Evolutionary conservation across 1,139 yeast species (phyloP), one percentile per base, ranked within the genome.

Genomic region (Geotrichum carabidarum): DNA sequence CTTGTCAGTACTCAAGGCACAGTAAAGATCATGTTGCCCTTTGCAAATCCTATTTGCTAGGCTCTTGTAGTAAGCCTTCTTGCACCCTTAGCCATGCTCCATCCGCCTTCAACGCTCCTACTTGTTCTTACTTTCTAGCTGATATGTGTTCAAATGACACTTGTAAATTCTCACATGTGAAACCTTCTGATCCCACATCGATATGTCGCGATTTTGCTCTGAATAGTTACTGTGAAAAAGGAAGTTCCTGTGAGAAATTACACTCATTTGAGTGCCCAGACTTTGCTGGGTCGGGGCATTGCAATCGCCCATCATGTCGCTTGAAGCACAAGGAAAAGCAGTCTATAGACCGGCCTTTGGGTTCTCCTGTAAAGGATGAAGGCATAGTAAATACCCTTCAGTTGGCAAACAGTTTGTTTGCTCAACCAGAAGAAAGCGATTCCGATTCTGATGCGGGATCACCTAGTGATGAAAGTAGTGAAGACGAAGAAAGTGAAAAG

Each of bases 231-330:
- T 86, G 95, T 68, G 78, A 73, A 32, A 67, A 79, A 40, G 95
- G 95, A 0, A 65, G 69, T 22, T 62, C 66, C 40, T 86, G 95
- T 66, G 74, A 77, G 5, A 76, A 79, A 55, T 68, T 78, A 43
- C 95, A 86, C 67, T 70, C 73, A 9, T 77, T 74, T 62, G 80
- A 79, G 56, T 86, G 95, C 67, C 94, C 95, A 0, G 93, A 86
- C 64, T 81, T 76, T 61, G 84, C 80, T 59, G 82, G 80, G 58
- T 72, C 73, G 18, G 86, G 86, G 12, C 64, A 62, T 18, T 86
- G 95, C 68, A 74, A 79, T 0, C 68, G 79, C 56, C 78, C 79
- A 0, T 68, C 63, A 27, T 84, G 90, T 63, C 67, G 71, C 27
- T 68, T 84, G 46, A 66, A 65, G 44, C 90, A 84, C 38, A 32